Base-by-base conservation (phyloP, 1,139 yeast genomes). In the Torulaspora pretoriensis region DNA sequence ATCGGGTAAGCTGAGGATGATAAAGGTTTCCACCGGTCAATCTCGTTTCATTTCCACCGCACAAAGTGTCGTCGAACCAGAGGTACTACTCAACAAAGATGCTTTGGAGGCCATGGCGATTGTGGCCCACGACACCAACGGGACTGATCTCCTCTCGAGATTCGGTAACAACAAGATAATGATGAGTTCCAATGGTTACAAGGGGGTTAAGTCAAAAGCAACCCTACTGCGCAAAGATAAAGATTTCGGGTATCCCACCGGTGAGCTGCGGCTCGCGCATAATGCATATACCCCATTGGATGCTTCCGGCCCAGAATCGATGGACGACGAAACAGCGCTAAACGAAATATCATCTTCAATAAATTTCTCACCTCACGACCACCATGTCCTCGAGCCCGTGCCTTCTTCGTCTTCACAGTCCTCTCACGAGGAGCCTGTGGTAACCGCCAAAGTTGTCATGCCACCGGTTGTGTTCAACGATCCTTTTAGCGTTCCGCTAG, bases 31-130 rank as follows among this genome's bases (percentile, higher is more conserved):
- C 4, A 61, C 56, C 35, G 67, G 67, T 8, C 60, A 59, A 37
- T 59, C 65, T 3, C 55, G 68, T 23, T 64, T 61, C 43, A 63
- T 64, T 19, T 61, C 67, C 17, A 61, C 66, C 7, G 61, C 60
- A 1, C 57, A 62, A 27, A 59, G 65, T 40, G 56, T 58, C 7
- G 58, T 63, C 25, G 67, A 63, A 34, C 64, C 68, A 5, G 59
- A 57, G 19, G 62, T 61, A 2, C 46, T 62, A 19, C 43, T 57
- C 24, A 61, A 60, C 41, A 57, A 57, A 34, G 67, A 63, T 26
- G 67, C 65, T 2, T 40, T 62, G 19, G 67, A 63, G 36, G 60
- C 65, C 7, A 60, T 63, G 57, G 64, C 61, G 2, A 61, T 61
- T 8, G 63, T 61, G 17, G 65, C 64, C 3, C 58, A 57, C 32